Base-by-base conservation (phyloP, 345 rosid genomes). In the Populus tremula region DNA sequence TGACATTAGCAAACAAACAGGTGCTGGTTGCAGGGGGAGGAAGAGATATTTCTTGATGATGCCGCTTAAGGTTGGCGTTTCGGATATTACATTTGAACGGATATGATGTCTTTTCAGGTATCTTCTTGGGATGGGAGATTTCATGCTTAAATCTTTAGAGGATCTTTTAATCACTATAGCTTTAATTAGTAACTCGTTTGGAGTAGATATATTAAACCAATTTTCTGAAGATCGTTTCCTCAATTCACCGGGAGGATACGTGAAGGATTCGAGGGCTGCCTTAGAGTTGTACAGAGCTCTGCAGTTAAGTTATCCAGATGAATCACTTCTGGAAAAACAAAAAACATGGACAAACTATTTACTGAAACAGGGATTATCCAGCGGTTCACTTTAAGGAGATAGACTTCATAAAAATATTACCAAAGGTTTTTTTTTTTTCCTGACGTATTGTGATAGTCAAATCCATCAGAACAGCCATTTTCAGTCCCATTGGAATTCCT, bases 41-140 rank as follows among this genome's bases (percentile, higher is more conserved):
- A 90, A 80, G 93, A 89, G 76, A 85, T 91, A 85, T 85, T 87
- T 84, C 80, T 80, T 76, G 94, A 92, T 79, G 31, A 79, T 67
- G 78, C 86, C 21, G 86, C 93, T 76, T 88, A 33, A 33, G 36
- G 91, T 56, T 92, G 91, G 93, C 97, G 63, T 96, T 92, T 76
- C 90, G 92, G n/a, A 54, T 92, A 68, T 79, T 93, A 75, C 90
- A 91, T 56, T 61, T 77, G 69, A 82, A 88, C 65, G 93, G 98
- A 69, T 92, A 92, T 76, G 84, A 87, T 79, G 93, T 93, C 77
- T 87, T 94, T 76, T 80, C 89, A 76, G 99, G 99, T 90, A 81
- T 79, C 47, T 64, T 72, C 20, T 66, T 77, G 45, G 43, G 67
- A 53, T 8, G 70, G 4, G 12, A 33, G 16, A 23, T 2, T 17